Evolutionary conservation across 164 flowering plant species (phyloP).

Genomic region (Nymphaea thermarum): DNA sequence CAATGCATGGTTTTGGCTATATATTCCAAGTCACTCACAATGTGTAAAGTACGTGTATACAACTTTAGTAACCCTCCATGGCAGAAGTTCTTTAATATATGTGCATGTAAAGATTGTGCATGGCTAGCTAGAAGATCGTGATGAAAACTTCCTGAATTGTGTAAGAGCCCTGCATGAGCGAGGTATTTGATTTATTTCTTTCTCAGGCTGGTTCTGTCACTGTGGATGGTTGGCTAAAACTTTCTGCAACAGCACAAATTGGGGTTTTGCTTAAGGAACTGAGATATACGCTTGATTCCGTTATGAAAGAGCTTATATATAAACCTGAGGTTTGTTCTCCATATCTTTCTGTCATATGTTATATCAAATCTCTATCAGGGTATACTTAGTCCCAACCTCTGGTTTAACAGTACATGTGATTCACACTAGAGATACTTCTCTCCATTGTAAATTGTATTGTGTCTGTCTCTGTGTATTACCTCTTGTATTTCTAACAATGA

Average conservation of each 20-base stretch:
- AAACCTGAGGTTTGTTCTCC: constrained; percentile 55
- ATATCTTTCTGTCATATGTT: neutral
- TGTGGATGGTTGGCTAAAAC: constrained; percentile 77
- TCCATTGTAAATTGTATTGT: too few species aligned
- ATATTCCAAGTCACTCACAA: too few species aligned
- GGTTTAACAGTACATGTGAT: too few species aligned
- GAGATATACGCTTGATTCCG: constrained; percentile 53
- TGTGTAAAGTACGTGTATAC: too few species aligned
- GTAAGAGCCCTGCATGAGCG: neutral
- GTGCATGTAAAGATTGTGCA: neutral
- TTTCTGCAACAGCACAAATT: constrained; percentile 75
- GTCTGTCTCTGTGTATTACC: too few species aligned
- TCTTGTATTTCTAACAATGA: too few species aligned
- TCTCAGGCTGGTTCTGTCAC: constrained; percentile 58
- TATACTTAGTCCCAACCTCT: too few species aligned
- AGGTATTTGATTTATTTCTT: constrained; percentile 1
- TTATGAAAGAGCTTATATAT: constrained; percentile 60
- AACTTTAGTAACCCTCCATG: too few species aligned
- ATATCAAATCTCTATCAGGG: too few species aligned
- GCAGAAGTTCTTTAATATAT: neutral
- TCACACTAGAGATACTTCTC: too few species aligned
- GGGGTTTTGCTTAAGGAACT: constrained; percentile 89
- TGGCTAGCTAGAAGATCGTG: neutral
- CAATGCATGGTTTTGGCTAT: too few species aligned
- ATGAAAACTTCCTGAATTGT: neutral